phyloP scores from a whole-genome alignment of 1,284 basidiomycete genomes.

The Kalmanozyma brasiliensis region DNA sequence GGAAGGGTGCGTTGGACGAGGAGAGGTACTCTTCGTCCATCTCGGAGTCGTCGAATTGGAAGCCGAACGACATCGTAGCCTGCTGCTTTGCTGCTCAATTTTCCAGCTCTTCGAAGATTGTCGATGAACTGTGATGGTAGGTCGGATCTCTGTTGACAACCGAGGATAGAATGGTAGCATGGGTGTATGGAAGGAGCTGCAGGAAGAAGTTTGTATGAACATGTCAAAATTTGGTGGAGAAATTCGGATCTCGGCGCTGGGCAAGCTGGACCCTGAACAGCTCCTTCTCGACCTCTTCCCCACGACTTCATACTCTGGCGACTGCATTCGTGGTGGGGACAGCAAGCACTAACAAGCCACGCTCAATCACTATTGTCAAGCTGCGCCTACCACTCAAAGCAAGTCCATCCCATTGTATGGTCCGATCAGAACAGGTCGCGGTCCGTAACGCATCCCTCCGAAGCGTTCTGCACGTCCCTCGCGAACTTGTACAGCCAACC shows the following conservation, averaged over 20 bases:
- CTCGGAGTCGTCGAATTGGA: constrained; percentile 46
- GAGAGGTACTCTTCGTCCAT: constrained; percentile 45
- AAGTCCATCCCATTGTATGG: no score
- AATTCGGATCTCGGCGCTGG: constrained; percentile 22
- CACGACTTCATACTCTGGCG: no score
- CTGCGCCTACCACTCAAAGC: constrained; percentile 4
- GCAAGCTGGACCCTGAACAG: constrained; percentile 16
- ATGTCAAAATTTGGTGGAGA: constrained; percentile 15
- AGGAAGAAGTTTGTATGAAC: neutral
- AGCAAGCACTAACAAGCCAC: no score
- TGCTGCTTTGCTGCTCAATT: no score
- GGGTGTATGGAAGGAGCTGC: neutral
- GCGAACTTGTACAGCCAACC: constrained; percentile 52
- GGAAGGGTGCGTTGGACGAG: constrained; percentile 9
- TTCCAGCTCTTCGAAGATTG: no score
- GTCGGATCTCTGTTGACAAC: no score
- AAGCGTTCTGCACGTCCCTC: constrained; percentile 48
- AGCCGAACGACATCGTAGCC: constrained; percentile 48
- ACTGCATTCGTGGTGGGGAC: no score
- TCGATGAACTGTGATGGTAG: no score
- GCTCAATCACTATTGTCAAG: no score
- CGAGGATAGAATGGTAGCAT: neutral
- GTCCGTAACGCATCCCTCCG: constrained; percentile 49
- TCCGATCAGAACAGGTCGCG: constrained; percentile 30
- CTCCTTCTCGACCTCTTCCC: neutral